A percentile compares a stretch with the other conserved stretches of the same genome.
Conservation (phyloP, 106 monocot genomes). For the Dioscorea zingiberensis region DNA sequence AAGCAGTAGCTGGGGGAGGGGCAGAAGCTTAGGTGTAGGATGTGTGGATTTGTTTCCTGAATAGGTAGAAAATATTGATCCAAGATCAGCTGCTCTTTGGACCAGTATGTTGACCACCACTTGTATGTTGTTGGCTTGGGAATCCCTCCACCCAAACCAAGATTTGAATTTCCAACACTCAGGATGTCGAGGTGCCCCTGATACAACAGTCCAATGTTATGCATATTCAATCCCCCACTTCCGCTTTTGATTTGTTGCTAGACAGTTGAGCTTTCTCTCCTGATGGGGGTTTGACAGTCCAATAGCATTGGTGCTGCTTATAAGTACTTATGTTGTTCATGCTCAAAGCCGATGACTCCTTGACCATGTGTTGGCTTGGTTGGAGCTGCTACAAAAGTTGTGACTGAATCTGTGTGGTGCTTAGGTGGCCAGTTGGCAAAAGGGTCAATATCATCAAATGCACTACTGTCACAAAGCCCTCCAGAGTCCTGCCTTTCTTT, state of each 20-base stretch:
- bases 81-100: slow-evolving; percentile 27
- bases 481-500: slow-evolving; percentile 14
- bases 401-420: slow-evolving; percentile 30
- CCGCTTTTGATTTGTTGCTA: slow-evolving; percentile 12
- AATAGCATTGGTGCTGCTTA: slow-evolving; percentile 22
- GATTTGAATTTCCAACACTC: slow-evolving; percentile 21
- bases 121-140: slow-evolving; percentile 6
- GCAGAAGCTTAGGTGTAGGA: slow-evolving; percentile 56
- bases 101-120: slow-evolving; percentile 6
- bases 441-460: slow-evolving; percentile 86
- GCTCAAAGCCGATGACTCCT: slow-evolving; percentile 20
- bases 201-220: slow-evolving; percentile 2
- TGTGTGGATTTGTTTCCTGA: slow-evolving; percentile 27
- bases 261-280: slow-evolving; percentile 4
- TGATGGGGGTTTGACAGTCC: slow-evolving; percentile 22
- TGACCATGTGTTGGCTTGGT: slow-evolving; percentile 11
- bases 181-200: slow-evolving; percentile 13
- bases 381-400: slow-evolving; percentile 17
- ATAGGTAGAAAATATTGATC: slow-evolving; percentile 43
- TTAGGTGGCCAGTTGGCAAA: slow-evolving; percentile 94
- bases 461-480: slow-evolving; percentile 16
- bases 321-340: slow-evolving; percentile 3
- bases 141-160: slow-evolving; percentile 9
- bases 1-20: slow-evolving; percentile 61
- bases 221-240: slow-evolving; percentile 1